Conservation (phyloP, 805 yeast species). For the Kodamaea laetipori region DNA sequence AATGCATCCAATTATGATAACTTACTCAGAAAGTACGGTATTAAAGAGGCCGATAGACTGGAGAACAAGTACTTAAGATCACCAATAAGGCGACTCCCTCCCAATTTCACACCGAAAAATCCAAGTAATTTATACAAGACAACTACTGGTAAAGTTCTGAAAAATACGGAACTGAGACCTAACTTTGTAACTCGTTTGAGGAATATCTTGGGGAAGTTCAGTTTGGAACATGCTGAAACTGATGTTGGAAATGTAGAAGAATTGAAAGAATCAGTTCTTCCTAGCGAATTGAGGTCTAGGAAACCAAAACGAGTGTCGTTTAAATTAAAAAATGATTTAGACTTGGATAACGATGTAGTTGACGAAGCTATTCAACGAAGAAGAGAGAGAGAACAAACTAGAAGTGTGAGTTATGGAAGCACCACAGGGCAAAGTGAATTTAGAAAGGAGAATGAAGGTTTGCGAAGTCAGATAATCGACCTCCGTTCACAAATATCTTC, state of each 20-base stretch:
- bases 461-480: not conserved
- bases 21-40: slow-evolving; percentile 3
- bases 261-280: slow-evolving; percentile 19
- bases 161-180: slow-evolving; percentile 7
- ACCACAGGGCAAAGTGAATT: too few relatives aligned
- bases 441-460: not conserved
- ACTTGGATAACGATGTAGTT: slow-evolving; percentile 17
- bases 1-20: slow-evolving; percentile 5
- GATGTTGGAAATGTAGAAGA: slow-evolving; percentile 18
- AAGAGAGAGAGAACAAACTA: not conserved
- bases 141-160: slow-evolving; percentile 1
- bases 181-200: slow-evolving; percentile 15
- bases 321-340: slow-evolving; percentile 13
- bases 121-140: slow-evolving; percentile 6
- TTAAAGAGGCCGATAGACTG: not conserved
- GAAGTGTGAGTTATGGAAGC: too few relatives aligned
- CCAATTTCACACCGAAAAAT: not conserved
- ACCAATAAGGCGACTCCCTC: slow-evolving; percentile 11
- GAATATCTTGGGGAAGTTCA: slow-evolving; percentile 17
- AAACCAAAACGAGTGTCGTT: slow-evolving; percentile 19
- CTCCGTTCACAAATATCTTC: not conserved
- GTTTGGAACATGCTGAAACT: slow-evolving; percentile 16
- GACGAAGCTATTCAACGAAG: slow-evolving; percentile 17
- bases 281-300: not conserved
- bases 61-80: slow-evolving; percentile 12